phyloP scores from a whole-genome alignment of 148 eudicot species.

The Arctostaphylos glauca region DNA sequence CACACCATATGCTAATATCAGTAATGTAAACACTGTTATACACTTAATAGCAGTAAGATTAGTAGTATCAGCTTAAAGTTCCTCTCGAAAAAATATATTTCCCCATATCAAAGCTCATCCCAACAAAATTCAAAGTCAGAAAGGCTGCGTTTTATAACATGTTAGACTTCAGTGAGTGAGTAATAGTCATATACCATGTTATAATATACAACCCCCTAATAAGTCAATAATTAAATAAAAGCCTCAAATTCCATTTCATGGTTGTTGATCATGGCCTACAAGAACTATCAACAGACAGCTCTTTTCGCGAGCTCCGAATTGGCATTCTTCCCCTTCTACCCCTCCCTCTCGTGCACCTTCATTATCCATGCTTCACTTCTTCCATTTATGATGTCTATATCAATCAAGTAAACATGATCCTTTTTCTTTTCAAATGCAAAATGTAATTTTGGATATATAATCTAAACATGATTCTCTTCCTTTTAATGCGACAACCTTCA shows the following conservation, averaged over 20 bases:
- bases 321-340: background rate
- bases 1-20: background rate
- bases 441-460: background rate
- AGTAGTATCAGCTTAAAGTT: background rate
- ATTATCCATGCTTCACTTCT: background rate
- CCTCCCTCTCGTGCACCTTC: background rate
- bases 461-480: background rate
- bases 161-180: no score
- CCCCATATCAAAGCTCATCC: background rate
- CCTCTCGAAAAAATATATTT: background rate
- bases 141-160: background rate
- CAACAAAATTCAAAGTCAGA: background rate
- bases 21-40: background rate
- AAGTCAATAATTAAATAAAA: background rate
- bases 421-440: background rate
- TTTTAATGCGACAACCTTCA: background rate
- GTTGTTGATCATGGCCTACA: background rate
- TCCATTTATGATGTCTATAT: background rate
- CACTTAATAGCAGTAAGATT: background rate
- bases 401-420: background rate
- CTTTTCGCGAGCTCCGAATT: background rate
- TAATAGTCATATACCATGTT: background rate
- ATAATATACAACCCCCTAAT: background rate
- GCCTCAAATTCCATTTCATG: background rate
- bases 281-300: background rate